phyloP scores from a whole-genome alignment of 352 stramenopile species.

The Phytophthora crassamura region DNA sequence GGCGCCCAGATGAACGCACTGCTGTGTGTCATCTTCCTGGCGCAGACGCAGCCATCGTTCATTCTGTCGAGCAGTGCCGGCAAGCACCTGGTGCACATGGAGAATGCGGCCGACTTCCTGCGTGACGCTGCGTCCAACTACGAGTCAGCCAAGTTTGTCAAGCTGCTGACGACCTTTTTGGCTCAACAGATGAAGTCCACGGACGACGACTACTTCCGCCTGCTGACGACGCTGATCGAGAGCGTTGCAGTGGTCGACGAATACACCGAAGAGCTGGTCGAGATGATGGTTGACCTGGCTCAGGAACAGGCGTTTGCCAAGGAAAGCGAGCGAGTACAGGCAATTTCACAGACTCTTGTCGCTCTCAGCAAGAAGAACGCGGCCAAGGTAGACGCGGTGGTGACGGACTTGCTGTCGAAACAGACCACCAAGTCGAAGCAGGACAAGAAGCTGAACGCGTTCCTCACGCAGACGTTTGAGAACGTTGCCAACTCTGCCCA shows the following conservation, averaged over 20 bases:
- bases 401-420: constrained; percentile 40
- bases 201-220: constrained; percentile 46
- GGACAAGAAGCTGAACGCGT: constrained; percentile 62
- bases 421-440: constrained; percentile 49
- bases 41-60: constrained; percentile 79
- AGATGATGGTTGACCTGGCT: constrained; percentile 54
- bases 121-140: constrained; percentile 70
- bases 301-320: constrained; percentile 45
- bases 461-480: constrained; percentile 72
- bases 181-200: constrained; percentile 43
- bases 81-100: constrained; percentile 73
- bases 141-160: constrained; percentile 77
- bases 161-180: constrained; percentile 60
- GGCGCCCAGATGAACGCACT: constrained; percentile 77
- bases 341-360: constrained; percentile 52
- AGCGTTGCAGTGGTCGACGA: constrained; percentile 54
- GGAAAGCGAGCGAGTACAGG: constrained; percentile 48
- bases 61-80: constrained; percentile 54
- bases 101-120: constrained; percentile 73
- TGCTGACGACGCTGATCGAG: constrained; percentile 53
- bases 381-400: constrained; percentile 50
- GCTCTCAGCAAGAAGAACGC: constrained; percentile 72
- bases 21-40: constrained; percentile 78
- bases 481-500: constrained; percentile 80
- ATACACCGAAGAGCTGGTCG: constrained; percentile 58